Percentiles rank a stretch among this genome's conserved stretches.
These are phyloP conservation scores for Solanum virginianum DNA, from an alignment of 257 asterid genomes.

Conservation along the genomic window DNA sequence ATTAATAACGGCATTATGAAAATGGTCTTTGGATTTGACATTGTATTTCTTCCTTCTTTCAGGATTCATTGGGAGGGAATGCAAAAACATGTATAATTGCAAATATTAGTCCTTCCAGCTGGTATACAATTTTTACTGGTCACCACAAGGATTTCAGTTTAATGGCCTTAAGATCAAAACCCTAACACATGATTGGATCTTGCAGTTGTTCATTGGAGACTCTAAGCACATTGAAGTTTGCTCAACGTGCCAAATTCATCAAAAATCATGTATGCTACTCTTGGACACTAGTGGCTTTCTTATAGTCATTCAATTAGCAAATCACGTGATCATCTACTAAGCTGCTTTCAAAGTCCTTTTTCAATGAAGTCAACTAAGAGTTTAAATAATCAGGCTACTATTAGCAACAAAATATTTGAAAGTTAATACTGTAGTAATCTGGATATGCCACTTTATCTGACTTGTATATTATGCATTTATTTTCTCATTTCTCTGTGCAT, in stretches of 20 bases:
- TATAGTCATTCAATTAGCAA: neutral
- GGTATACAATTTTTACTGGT: slow-evolving; percentile 14
- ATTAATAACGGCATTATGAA: neutral
- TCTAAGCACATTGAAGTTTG: slow-evolving; percentile 79
- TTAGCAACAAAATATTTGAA: neutral
- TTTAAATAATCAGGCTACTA: neutral
- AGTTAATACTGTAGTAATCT: neutral
- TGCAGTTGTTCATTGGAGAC: slow-evolving; percentile 81
- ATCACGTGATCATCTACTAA: neutral
- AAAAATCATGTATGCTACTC: slow-evolving; percentile 52
- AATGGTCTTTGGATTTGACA: neutral
- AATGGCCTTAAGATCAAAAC: neutral
- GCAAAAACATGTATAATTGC: slow-evolving; percentile 94
- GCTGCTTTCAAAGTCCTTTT: neutral
- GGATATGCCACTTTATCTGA: neutral
- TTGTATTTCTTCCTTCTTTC: slow-evolving; percentile 2
- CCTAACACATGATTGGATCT: slow-evolving; percentile 1
- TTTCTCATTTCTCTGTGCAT: neutral
- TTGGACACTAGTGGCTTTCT: neutral
- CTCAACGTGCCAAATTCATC: slow-evolving; percentile 80
- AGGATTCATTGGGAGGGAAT: slow-evolving; percentile 98
- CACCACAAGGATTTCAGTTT: neutral
- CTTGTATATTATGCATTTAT: neutral
- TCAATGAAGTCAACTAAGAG: neutral
- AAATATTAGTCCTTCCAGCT: slow-evolving; percentile 77